These are phyloP conservation scores for Colletotrichum magnum DNA, from an alignment of 2,329 filamentous ascomycete genomes.

Conservation along the genomic window DNA sequence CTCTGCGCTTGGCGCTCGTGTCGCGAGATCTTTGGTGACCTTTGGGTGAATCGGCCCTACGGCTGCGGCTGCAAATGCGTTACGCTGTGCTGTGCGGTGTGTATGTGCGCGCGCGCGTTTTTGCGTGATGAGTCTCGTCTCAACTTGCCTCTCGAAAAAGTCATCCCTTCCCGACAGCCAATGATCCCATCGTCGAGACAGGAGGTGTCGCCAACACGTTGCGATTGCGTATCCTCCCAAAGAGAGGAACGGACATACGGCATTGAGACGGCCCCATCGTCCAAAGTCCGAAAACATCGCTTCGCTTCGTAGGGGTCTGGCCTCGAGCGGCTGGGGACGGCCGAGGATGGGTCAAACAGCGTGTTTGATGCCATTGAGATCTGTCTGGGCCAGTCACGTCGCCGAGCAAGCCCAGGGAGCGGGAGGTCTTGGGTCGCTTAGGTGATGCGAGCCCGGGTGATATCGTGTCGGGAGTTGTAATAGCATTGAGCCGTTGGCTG, in stretches of 20 bases:
- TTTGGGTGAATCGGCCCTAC: not conserved
- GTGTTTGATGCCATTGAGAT: slow-evolving; percentile 30
- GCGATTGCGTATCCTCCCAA: slow-evolving; percentile 20
- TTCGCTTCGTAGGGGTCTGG: slow-evolving; percentile 22
- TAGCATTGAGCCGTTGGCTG: slow-evolving; percentile 12
- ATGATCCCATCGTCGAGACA: slow-evolving; percentile 29
- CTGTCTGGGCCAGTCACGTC: slow-evolving; percentile 5
- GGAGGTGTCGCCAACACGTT: slow-evolving; percentile 27
- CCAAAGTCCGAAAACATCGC: slow-evolving; percentile 25
- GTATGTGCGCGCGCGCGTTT: not conserved
- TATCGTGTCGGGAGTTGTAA: slow-evolving; percentile 17
- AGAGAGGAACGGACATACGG: slow-evolving; percentile 20
- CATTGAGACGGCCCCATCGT: slow-evolving; percentile 34
- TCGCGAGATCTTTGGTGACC: slow-evolving; percentile 14
- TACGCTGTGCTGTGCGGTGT: not conserved
- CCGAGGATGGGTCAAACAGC: slow-evolving; percentile 30
- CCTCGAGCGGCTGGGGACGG: slow-evolving; percentile 29
- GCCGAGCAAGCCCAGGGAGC: not conserved
- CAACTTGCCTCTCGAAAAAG: slow-evolving; percentile 7
- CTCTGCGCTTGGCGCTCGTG: not conserved
- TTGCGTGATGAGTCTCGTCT: not conserved
- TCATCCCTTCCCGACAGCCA: slow-evolving; percentile 16
- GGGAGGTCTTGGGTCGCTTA: slow-evolving; percentile 7
- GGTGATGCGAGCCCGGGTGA: slow-evolving; percentile 12
- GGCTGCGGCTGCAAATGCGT: too few relatives aligned